Evolutionary conservation across 805 yeast species (phyloP).

Genomic region (Sporopachydermia lactativora): DNA sequence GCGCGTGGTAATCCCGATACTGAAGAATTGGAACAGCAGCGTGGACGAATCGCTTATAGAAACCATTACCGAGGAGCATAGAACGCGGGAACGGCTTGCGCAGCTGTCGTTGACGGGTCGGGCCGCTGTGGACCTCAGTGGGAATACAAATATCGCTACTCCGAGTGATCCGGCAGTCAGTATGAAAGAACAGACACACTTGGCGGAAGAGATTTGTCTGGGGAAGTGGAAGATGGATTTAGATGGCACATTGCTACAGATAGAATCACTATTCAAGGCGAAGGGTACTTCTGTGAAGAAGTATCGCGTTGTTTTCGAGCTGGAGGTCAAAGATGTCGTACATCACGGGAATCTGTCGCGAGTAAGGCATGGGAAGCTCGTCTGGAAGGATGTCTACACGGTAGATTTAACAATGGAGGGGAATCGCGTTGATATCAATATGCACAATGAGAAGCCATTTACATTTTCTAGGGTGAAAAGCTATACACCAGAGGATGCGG

Average conservation of each 20-base stretch:
- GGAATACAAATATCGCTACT: neutral
- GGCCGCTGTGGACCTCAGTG: neutral
- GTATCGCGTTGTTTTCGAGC: neutral
- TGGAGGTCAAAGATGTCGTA: neutral
- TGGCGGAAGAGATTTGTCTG: neutral
- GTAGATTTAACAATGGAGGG: neutral
- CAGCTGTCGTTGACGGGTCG: neutral
- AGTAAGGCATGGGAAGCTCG: neutral
- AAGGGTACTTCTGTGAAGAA: neutral
- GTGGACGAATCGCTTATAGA: slow-evolving; percentile 8
- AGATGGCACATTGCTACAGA: neutral
- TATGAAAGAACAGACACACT: neutral
- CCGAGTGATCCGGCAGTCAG: neutral
- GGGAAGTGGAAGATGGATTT: neutral
- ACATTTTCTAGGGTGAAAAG: neutral
- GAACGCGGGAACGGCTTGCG: neutral
- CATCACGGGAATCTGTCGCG: neutral
- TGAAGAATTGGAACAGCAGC: slow-evolving; percentile 22
- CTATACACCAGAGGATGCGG: neutral
- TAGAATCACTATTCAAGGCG: neutral
- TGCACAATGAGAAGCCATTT: neutral
- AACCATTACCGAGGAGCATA: neutral
- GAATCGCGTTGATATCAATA: neutral
- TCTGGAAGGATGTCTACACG: neutral
- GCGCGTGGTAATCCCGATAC: slow-evolving; percentile 40